phyloP scores from a whole-genome alignment of 2,329 filamentous ascomycete species.

The Anisogramma anomala region DNA sequence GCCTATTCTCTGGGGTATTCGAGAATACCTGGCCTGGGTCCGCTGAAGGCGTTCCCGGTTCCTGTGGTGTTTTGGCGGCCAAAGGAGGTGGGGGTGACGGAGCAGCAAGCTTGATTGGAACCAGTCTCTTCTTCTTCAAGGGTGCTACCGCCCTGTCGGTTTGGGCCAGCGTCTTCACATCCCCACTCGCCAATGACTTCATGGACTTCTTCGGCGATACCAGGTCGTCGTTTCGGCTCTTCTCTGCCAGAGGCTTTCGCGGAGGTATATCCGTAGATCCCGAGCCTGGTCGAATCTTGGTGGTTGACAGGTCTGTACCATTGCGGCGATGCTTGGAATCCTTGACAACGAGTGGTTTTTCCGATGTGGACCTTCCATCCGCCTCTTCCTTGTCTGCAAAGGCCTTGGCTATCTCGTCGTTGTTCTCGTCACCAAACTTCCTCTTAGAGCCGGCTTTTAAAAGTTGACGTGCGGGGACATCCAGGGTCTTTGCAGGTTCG shows the following conservation, averaged over 20 bases:
- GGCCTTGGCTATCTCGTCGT: conserved; percentile 25
- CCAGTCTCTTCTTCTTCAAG: conserved; percentile 16
- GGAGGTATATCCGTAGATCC: conserved; percentile 18
- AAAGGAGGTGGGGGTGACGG: conserved; percentile 15
- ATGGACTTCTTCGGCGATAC: conserved; percentile 44
- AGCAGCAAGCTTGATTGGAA: conserved; percentile 22
- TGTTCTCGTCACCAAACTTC: conserved; percentile 47
- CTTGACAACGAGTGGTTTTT: conserved; percentile 15
- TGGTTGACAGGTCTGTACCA: conserved; percentile 34
- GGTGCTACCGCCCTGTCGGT: conserved; percentile 16
- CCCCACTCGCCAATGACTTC: conserved; percentile 21
- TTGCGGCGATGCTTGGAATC: conserved; percentile 29
- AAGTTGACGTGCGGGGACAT: conserved; percentile 16
- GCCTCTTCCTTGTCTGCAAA: conserved; percentile 22
- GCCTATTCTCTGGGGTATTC: conserved; percentile 36
- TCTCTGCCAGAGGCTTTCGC: conserved; percentile 41
- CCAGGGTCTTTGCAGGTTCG: conserved; percentile 8
- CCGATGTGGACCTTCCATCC: conserved; percentile 10
- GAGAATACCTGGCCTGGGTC: conserved; percentile 34
- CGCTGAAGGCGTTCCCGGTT: conserved; percentile 25
- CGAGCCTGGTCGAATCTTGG: conserved; percentile 29
- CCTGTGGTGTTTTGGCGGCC: conserved; percentile 16
- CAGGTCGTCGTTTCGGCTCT: conserved; percentile 50
- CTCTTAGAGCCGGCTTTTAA: conserved; percentile 44
- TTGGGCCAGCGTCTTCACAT: conserved; percentile 18